Conservation (phyloP, 192 early-diverging fungal genomes). For the Paraglomus occultum region DNA sequence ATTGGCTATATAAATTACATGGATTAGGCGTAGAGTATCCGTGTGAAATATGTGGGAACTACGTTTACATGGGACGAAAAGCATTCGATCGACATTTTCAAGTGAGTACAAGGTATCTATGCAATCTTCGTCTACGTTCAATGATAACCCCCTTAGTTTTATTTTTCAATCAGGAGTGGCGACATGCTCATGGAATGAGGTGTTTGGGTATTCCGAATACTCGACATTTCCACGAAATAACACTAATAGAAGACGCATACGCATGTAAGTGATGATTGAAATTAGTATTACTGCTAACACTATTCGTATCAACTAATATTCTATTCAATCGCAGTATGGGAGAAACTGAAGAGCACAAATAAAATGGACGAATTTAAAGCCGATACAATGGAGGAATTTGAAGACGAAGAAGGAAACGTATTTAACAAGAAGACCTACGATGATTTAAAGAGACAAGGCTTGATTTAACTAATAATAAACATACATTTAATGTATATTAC, state of each 20-base stretch:
- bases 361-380: conserved; percentile 66
- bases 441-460: conserved; percentile 80
- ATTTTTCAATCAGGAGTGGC: conserved; percentile 62
- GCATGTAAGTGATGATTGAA: conserved; percentile 54
- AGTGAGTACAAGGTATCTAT: neutral
- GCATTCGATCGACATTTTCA: conserved; percentile 96
- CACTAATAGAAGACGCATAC: conserved; percentile 86
- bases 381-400: conserved; percentile 90
- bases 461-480: conserved; percentile 52
- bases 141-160: neutral
- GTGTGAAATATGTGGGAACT: conserved; percentile 97
- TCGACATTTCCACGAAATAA: conserved; percentile 88
- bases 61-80: conserved; percentile 93
- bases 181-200: conserved; percentile 94
- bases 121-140: neutral
- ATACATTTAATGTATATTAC: neutral
- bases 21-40: conserved; percentile 91
- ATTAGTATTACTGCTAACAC: neutral
- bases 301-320: neutral
- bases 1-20: conserved; percentile 98
- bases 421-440: conserved; percentile 86
- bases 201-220: conserved; percentile 90
- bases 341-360: conserved; percentile 70
- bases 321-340: conserved; percentile 61
- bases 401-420: conserved; percentile 81